Evolutionary conservation across 208 protist species (phyloP).

Genomic region (Endotrypanum monterogeii): DNA sequence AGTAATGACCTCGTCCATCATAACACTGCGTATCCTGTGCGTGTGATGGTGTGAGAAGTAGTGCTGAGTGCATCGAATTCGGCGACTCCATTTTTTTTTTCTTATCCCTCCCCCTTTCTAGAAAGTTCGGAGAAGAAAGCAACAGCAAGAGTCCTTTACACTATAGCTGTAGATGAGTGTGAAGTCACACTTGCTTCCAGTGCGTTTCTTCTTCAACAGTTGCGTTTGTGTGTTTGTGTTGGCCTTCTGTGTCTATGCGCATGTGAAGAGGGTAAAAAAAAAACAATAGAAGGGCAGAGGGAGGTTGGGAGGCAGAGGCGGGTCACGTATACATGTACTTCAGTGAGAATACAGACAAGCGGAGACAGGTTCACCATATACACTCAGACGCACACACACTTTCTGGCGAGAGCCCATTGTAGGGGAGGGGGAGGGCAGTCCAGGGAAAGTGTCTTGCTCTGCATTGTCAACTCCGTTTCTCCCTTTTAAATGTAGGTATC

Average conservation of each 20-base stretch:
- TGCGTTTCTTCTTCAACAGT: not conserved
- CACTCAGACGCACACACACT: not conserved
- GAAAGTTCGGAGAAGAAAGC: no score
- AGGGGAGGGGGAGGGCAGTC: no score
- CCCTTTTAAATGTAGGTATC: not conserved
- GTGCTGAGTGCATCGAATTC: not conserved
- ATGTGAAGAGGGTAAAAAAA: not conserved
- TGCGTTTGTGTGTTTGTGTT: not conserved
- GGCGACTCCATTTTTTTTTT: not conserved
- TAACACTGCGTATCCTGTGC: constrained; percentile 8
- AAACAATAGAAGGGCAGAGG: no score
- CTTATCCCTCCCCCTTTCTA: not conserved
- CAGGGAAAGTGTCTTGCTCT: not conserved
- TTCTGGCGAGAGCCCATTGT: not conserved
- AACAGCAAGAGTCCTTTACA: not conserved
- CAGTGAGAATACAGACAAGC: not conserved
- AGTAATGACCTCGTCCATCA: constrained; percentile 8
- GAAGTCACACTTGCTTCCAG: not conserved
- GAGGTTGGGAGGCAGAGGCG: no score
- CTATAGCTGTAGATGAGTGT: not conserved
- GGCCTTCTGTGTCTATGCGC: not conserved
- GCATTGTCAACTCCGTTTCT: not conserved
- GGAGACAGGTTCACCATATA: not conserved
- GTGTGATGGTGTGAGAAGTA: not conserved
- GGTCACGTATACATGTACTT: not conserved